Evolutionary conservation across 352 stramenopile genomes (phyloP).

Genomic region (Globisporangium solare): DNA sequence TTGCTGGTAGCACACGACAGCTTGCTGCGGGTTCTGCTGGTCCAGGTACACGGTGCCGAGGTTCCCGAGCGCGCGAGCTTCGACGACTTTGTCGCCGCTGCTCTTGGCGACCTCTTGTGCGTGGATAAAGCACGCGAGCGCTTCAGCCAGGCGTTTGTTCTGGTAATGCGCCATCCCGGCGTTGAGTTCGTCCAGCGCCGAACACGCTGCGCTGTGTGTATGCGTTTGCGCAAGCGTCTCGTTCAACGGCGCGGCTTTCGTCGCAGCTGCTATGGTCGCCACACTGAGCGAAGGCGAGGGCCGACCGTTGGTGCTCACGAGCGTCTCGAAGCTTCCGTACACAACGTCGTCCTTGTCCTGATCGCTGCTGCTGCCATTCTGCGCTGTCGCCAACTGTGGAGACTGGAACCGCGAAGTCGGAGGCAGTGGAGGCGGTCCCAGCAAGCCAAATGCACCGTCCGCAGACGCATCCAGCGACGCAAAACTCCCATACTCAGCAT

Average conservation of each 20-base stretch:
- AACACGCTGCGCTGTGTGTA: conserved; percentile 19
- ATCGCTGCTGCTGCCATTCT: not conserved
- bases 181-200: conserved; percentile 64
- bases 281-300: no score
- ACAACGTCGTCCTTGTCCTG: conserved; percentile 6
- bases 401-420: conserved; percentile 7
- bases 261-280: not conserved
- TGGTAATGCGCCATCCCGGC: conserved; percentile 77
- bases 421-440: conserved; percentile 21
- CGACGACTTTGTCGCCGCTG: conserved; percentile 49
- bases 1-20: conserved; percentile 71
- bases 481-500: conserved; percentile 20
- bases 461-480: conserved; percentile 15
- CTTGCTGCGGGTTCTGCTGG: conserved; percentile 58
- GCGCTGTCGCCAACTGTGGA: not conserved
- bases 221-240: not conserved
- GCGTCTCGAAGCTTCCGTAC: conserved; percentile 33
- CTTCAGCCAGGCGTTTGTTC: conserved; percentile 56
- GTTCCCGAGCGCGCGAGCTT: conserved; percentile 72
- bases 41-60: conserved; percentile 75
- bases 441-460: conserved; percentile 6
- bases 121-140: conserved; percentile 55
- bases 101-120: conserved; percentile 50
- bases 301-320: conserved; percentile 6
- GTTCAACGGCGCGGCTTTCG: no score